A percentile compares a stretch with the other conserved stretches of the same genome.
These are phyloP conservation scores for Brassica cretica DNA, from an alignment of 345 rosid genomes.

Conservation along the genomic window DNA sequence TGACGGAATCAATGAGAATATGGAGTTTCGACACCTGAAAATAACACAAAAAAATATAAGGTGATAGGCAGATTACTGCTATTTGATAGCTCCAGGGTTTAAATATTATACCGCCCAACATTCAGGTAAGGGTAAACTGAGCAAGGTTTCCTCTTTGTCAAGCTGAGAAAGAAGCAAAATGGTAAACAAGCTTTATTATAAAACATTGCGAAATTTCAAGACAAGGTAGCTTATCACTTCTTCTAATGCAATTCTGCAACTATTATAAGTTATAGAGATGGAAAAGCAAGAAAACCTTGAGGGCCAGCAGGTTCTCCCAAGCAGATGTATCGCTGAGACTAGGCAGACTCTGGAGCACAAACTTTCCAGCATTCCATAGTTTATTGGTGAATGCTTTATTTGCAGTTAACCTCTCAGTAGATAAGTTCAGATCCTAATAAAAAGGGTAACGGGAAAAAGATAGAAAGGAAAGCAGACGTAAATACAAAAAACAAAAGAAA, in stretches of 20 bases:
- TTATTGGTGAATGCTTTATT: conserved; percentile 97
- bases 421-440: conserved; percentile 84
- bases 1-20: conserved; percentile 73
- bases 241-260: not conserved
- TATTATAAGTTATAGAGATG: conserved; percentile 7
- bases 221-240: conserved; percentile 8
- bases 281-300: conserved; percentile 56
- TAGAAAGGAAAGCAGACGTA: conserved; percentile 20
- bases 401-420: conserved; percentile 87
- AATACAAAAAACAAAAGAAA: not conserved
- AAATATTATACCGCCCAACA: conserved; percentile 82
- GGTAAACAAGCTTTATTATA: not conserved
- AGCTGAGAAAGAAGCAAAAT: conserved; percentile 46
- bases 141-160: conserved; percentile 63
- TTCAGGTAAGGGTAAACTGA: conserved; percentile 73
- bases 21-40: conserved; percentile 91
- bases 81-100: conserved; percentile 5
- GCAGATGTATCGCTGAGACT: conserved; percentile 60
- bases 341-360: conserved; percentile 84
- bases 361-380: conserved; percentile 99
- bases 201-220: not conserved
- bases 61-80: not conserved
- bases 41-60: conserved; percentile 16
- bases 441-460: conserved; percentile 32
- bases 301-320: conserved; percentile 67